These are phyloP conservation scores for Leishmania braziliensis DNA, from an alignment of 208 protist species.

Conservation along the genomic window DNA sequence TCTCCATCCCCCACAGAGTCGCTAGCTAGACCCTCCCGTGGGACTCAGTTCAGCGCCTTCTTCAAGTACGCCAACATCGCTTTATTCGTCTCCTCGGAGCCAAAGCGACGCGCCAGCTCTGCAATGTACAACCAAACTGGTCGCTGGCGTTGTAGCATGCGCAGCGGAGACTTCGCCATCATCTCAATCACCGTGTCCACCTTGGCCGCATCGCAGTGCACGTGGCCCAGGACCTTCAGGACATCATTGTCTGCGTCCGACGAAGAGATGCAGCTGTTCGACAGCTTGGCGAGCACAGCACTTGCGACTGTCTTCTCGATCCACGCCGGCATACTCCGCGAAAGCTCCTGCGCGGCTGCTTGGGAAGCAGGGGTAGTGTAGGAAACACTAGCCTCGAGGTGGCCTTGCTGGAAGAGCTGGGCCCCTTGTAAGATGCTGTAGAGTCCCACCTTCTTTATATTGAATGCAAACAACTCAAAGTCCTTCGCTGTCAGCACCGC, in stretches of 20 bases:
- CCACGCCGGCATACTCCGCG: constrained; percentile 34
- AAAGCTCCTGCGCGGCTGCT: constrained; percentile 5
- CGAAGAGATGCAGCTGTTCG: constrained; percentile 17
- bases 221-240: constrained; percentile 59
- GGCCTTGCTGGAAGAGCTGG: constrained; percentile 39
- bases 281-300: constrained; percentile 35
- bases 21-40: not conserved
- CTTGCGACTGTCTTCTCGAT: constrained; percentile 42
- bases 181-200: constrained; percentile 40
- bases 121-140: constrained; percentile 46
- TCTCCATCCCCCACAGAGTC: not conserved
- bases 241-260: constrained; percentile 45
- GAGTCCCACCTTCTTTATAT: constrained; percentile 44
- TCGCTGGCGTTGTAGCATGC: constrained; percentile 36
- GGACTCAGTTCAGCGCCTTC: constrained; percentile 40
- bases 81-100: constrained; percentile 34
- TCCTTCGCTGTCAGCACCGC: constrained; percentile 33
- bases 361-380: constrained; percentile 9
- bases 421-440: constrained; percentile 64
- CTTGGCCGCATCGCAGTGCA: constrained; percentile 57
- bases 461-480: constrained; percentile 33
- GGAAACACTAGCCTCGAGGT: constrained; percentile 23
- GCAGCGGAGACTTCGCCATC: constrained; percentile 40
- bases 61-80: constrained; percentile 23
- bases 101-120: constrained; percentile 52